Base-by-base conservation (phyloP, 2,329 filamentous ascomycete species). In the Aspergillus pseudonomiae region DNA sequence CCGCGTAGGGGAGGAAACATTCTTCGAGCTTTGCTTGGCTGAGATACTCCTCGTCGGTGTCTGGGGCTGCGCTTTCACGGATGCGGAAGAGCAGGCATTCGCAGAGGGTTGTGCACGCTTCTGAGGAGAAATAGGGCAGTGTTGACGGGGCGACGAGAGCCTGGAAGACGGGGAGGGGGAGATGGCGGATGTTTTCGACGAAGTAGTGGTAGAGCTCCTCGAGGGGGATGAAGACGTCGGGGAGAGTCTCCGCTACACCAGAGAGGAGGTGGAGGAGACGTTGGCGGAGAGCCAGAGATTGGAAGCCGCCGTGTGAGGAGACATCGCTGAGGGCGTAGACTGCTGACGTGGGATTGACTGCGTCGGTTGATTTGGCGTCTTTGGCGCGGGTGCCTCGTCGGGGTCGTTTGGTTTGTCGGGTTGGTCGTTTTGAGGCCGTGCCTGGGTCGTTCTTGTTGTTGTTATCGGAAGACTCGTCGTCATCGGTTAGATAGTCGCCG, bases 1-100 rank as follows among this genome's bases (percentile, higher is more conserved):
- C 90, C 0, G 89, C 82, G 67, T 85, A 88, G 0, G 86, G 86
- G 2, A 93, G 82, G 74, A 88, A 94, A 70, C 88, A 89, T 50
- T 81, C 67, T 64, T 86, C 82, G 24, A 89, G 78, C 19, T 83
- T 82, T 0, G 73, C 56, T 65, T 84, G 82, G 5, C 75, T 82
- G 24, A 89, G 74, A n/a, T 75, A 78, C 30, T 80, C 75, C 11
- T 79, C 77, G 4, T 77, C 75, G 39, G 75, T 78, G 21, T 61
- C 65, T 1, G 77, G 79, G 16, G 78, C 79, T 24, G 73, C 74
- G 48, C 73, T 79, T 60, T 82, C 80, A 61, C 85, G 78, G 59
- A 87, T 78, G 6, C 81, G 80, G 26, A 77, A 79, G 12, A 88
- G 79, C 4, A 89, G 74, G 58, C 80, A 78, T 67, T 87, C 85